Conservation (phyloP, 2,329 filamentous ascomycete species). For the Harringtonia lauricola region DNA sequence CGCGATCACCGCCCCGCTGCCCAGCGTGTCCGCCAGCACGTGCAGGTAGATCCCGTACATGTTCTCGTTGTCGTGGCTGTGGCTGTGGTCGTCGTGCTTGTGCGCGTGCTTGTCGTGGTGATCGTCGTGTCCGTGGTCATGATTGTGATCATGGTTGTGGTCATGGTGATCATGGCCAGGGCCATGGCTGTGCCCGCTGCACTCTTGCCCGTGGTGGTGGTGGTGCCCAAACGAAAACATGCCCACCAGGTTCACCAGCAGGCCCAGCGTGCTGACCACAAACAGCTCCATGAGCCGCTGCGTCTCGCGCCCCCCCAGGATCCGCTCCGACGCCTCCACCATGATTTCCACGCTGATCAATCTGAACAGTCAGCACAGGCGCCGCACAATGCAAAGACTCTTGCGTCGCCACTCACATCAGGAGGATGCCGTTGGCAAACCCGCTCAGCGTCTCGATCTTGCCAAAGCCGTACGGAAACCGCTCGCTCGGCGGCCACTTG, state of each 20-base stretch:
- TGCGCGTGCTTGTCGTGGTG: conserved; percentile 17
- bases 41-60: conserved; percentile 97
- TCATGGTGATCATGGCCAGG: conserved; percentile 28
- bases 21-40: conserved; percentile 86
- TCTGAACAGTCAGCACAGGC: conserved; percentile 29
- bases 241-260: conserved; percentile 84
- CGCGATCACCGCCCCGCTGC: conserved; percentile 86
- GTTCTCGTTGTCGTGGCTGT: conserved; percentile 82
- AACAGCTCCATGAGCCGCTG: conserved; percentile 79
- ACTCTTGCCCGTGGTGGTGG: conserved; percentile 50
- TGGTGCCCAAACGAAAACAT: conserved; percentile 74
- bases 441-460: conserved; percentile 95
- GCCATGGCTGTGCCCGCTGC: conserved; percentile 22
- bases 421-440: conserved; percentile 90
- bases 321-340: conserved; percentile 82
- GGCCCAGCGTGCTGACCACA: conserved; percentile 74
- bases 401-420: conserved; percentile 52
- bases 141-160: conserved; percentile 20
- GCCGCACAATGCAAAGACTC: background rate
- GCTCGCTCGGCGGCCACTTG: conserved; percentile 85
- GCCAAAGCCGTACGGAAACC: conserved; percentile 90
- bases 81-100: conserved; percentile 20
- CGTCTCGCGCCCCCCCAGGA: conserved; percentile 74
- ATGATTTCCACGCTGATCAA: conserved; percentile 93
- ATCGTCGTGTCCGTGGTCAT: conserved; percentile 15